phyloP scores from a whole-genome alignment of 2,329 filamentous ascomycete species.

The Elsinoe ampelina region DNA sequence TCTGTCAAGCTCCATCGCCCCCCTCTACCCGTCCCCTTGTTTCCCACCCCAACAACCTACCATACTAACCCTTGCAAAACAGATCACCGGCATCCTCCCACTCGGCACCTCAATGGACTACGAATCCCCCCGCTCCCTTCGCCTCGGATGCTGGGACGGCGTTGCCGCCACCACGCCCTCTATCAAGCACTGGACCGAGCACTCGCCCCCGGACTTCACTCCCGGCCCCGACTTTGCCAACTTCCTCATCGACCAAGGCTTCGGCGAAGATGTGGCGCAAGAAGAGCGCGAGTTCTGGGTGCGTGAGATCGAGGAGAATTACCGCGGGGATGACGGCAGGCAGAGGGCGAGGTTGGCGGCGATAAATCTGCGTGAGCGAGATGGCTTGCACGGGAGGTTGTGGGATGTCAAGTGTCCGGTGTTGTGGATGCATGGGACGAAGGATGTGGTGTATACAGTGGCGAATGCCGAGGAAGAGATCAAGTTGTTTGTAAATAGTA shows the following conservation, averaged over 20 bases:
- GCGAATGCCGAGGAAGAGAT: slow-evolving; percentile 41
- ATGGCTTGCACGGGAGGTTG: slow-evolving; percentile 38
- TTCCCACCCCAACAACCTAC: not conserved
- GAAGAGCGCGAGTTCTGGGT: slow-evolving; percentile 37
- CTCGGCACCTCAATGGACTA: slow-evolving; percentile 45
- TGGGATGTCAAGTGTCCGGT: slow-evolving; percentile 43
- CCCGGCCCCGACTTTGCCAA: slow-evolving; percentile 35
- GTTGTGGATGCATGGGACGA: slow-evolving; percentile 40
- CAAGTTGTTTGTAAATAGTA: slow-evolving; percentile 36
- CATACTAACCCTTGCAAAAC: not conserved
- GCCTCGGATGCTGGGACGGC: slow-evolving; percentile 42
- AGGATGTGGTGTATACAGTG: slow-evolving; percentile 34
- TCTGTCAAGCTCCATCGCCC: slow-evolving; percentile 18
- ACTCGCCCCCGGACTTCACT: slow-evolving; percentile 35
- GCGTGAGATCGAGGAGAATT: slow-evolving; percentile 36
- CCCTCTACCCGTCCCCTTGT: not conserved
- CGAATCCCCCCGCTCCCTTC: slow-evolving; percentile 36
- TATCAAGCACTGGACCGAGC: slow-evolving; percentile 33
- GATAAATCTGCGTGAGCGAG: slow-evolving; percentile 40
- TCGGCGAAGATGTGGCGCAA: slow-evolving; percentile 33
- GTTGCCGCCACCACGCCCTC: slow-evolving; percentile 26
- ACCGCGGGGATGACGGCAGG: slow-evolving; percentile 42
- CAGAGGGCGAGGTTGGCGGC: slow-evolving; percentile 40
- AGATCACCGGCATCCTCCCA: slow-evolving; percentile 44
- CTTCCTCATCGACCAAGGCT: slow-evolving; percentile 39